Conservation (phyloP, 2,329 filamentous ascomycete genomes). For the Monosporascus sp. region DNA sequence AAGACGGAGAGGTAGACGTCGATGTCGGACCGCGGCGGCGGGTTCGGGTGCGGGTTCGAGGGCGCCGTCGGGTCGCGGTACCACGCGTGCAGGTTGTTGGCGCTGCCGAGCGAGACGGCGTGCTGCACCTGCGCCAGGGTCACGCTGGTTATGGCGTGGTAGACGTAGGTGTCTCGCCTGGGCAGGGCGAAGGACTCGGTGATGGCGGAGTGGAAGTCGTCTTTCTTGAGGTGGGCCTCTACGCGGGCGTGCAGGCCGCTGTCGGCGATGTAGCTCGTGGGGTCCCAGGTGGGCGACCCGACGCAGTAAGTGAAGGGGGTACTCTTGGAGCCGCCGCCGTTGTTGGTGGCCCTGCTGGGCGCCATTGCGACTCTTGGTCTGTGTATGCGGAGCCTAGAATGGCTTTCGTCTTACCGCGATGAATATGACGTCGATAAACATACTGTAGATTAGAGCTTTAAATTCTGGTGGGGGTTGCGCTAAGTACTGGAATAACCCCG, state of each 20-base stretch:
- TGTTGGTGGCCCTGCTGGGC: constrained; percentile 6
- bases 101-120: constrained; percentile 37
- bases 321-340: neutral
- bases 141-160: constrained; percentile 47
- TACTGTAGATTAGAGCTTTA: too few relatives aligned
- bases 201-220: constrained; percentile 41
- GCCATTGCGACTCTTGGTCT: constrained; percentile 8
- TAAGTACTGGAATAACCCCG: too few relatives aligned
- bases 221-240: constrained; percentile 30
- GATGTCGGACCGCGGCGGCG: constrained; percentile 54
- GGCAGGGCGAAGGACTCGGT: constrained; percentile 40
- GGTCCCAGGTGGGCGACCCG: constrained; percentile 40
- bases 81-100: constrained; percentile 45
- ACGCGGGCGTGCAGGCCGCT: constrained; percentile 32
- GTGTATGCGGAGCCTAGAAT: too few relatives aligned
- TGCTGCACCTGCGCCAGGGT: constrained; percentile 44
- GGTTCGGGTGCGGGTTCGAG: constrained; percentile 24
- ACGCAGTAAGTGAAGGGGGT: constrained; percentile 35
- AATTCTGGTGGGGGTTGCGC: too few relatives aligned
- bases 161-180: constrained; percentile 41
- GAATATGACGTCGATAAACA: too few relatives aligned
- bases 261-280: constrained; percentile 36
- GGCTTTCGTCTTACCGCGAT: too few relatives aligned
- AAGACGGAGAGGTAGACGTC: constrained; percentile 65
- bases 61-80: constrained; percentile 33